Evolutionary conservation across 2,329 filamentous ascomycete genomes (phyloP), one percentile per base, ranked within the genome.

Genomic region (Dryadomyces sulphureus): DNA sequence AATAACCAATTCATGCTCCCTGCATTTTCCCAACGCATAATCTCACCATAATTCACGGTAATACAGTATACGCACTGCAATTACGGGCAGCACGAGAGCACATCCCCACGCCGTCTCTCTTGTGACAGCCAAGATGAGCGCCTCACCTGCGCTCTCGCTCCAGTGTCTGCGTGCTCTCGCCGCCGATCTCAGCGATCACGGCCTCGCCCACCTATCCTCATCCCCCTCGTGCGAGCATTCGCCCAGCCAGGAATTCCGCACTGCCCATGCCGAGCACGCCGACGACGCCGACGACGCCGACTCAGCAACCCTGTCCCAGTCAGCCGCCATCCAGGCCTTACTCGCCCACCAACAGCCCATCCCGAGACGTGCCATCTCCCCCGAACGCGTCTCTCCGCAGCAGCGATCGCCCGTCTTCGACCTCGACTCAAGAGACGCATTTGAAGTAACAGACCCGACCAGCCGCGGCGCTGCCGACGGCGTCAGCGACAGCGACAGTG

Each of bases 11-110:
- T 25, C 11, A 7, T 25, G 14, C 11, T 14, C 12, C 16, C 14
- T 22, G 2, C n/a, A 4, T 25, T 25, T 27, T 41, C 22, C n/a
- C 14, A 32, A 32, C 45, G 12, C 27, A 24, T 60, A 62, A 63
- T 57, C 52, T 49, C 57, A 55, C 59, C 54, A 64, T 64, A 62
- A 60, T 62, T n/a, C n/a, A n/a, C n/a, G n/a, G n/a, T n/a, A n/a
- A n/a, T n/a, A n/a, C n/a, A n/a, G n/a, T n/a, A n/a, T n/a, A n/a
- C n/a, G n/a, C n/a, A n/a, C n/a, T n/a, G n/a, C n/a, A n/a, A n/a
- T n/a, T n/a, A n/a, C n/a, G n/a, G n/a, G n/a, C n/a, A n/a, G n/a
- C n/a, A n/a, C n/a, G n/a, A n/a, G n/a, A n/a, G n/a, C n/a, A n/a
- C n/a, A n/a, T n/a, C n/a, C n/a, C n/a, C n/a, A n/a, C n/a, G n/a